A percentile compares a stretch with the other conserved stretches of the same genome.
These are phyloP conservation scores for Pseudozyma flocculosa DNA, from an alignment of 1,284 basidiomycete genomes.

Conservation along the genomic window DNA sequence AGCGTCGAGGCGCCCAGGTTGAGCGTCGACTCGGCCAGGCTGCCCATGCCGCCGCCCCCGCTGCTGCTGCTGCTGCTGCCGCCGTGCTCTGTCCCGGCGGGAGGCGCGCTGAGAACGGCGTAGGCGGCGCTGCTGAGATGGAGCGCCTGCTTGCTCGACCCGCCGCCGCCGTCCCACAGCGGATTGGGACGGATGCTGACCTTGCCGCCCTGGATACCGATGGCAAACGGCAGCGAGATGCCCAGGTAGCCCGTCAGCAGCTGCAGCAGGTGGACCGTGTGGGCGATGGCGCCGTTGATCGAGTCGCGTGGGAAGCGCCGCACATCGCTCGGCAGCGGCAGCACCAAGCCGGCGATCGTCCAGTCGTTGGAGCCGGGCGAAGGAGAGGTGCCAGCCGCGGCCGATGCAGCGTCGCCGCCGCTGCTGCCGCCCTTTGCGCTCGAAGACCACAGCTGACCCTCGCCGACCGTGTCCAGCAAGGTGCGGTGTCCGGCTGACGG, in stretches of 20 bases:
- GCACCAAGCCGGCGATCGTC: slow-evolving; percentile 30
- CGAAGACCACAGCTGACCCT: too few relatives aligned
- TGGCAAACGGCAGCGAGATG: slow-evolving; percentile 35
- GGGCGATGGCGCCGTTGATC: slow-evolving; percentile 40
- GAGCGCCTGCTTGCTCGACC: slow-evolving; percentile 32
- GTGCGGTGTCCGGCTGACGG: too few relatives aligned
- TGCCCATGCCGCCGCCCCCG: slow-evolving; percentile 11
- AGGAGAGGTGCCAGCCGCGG: background rate
- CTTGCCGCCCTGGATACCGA: slow-evolving; percentile 27
- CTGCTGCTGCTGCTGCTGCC: background rate
- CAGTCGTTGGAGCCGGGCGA: slow-evolving; percentile 16
- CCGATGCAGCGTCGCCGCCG: background rate
- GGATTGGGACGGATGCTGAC: slow-evolving; percentile 27
- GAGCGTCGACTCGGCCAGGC: slow-evolving; percentile 34
- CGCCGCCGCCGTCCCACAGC: slow-evolving; percentile 38
- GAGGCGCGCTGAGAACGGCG: slow-evolving; percentile 16
- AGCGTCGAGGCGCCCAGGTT: slow-evolving; percentile 40
- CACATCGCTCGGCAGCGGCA: slow-evolving; percentile 36
- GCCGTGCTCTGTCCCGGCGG: background rate
- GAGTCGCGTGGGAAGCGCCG: slow-evolving; percentile 34
- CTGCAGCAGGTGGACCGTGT: slow-evolving; percentile 33
- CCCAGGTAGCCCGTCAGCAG: slow-evolving; percentile 39
- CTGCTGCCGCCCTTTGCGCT: too few relatives aligned
- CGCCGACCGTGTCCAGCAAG: too few relatives aligned
- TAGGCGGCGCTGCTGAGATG: slow-evolving; percentile 33